Evolutionary conservation across 768 basidiomycete species (phyloP).

Genomic region (Chiua virens): DNA sequence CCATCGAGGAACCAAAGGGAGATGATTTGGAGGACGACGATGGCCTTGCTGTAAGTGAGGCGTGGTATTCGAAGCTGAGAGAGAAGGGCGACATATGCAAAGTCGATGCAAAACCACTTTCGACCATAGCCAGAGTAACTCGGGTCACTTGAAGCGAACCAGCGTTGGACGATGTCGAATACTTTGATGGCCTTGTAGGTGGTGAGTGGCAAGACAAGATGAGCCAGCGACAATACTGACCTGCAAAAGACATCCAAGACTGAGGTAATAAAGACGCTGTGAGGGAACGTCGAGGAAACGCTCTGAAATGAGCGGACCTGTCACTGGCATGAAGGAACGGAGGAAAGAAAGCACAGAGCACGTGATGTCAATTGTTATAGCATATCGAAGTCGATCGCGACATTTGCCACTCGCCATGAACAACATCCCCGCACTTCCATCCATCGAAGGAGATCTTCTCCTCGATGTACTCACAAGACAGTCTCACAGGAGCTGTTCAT

Average conservation of each 20-base stretch:
- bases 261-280: constrained; percentile 76
- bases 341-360: constrained; percentile 5
- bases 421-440: constrained; percentile 48
- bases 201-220: not conserved
- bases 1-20: constrained; percentile 65
- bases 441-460: constrained; percentile 55
- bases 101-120: constrained; percentile 77
- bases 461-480: constrained; percentile 60
- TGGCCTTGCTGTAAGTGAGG: constrained; percentile 62
- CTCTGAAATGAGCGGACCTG: constrained; percentile 66
- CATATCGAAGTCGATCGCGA: not conserved
- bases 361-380: constrained; percentile 11
- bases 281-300: constrained; percentile 72
- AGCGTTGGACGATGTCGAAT: constrained; percentile 61
- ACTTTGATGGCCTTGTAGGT: constrained; percentile 66
- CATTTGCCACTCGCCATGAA: constrained; percentile 24
- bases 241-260: constrained; percentile 75
- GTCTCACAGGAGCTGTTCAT: constrained; percentile 33
- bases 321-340: constrained; percentile 17
- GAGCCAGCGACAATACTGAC: constrained; percentile 35
- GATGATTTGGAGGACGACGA: constrained; percentile 61
- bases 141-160: constrained; percentile 46
- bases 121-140: constrained; percentile 46
- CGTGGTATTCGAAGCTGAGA: constrained; percentile 72
- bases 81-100: constrained; percentile 56